phyloP scores from a whole-genome alignment of 73 alveolate genomes.

The Paramecium pentaurelia region DNA sequence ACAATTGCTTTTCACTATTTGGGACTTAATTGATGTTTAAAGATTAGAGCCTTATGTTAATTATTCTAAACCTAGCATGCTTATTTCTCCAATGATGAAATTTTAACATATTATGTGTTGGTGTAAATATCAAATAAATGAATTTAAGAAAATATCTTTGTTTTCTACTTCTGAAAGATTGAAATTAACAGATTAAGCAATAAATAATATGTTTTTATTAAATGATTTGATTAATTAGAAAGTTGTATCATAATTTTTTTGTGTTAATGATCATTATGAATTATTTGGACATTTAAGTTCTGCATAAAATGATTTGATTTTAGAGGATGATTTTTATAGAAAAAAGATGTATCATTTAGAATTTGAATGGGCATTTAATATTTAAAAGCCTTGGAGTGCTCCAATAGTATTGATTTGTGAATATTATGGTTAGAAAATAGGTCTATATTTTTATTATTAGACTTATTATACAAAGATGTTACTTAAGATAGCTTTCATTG shows the following conservation, averaged over 20 bases:
- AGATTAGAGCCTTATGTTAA: background rate
- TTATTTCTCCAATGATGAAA: background rate
- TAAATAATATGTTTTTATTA: background rate
- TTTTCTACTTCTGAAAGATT: conserved; percentile 12
- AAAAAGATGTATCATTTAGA: background rate
- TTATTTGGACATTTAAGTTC: background rate
- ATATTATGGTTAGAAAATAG: conserved; percentile 9
- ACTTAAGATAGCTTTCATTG: background rate
- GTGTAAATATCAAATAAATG: conserved; percentile 1
- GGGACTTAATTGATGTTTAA: background rate
- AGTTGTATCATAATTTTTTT: background rate
- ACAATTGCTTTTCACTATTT: background rate
- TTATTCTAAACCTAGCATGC: background rate
- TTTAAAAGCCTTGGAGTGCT: background rate
- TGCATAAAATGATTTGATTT: background rate
- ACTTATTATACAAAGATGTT: background rate
- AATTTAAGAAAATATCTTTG: background rate
- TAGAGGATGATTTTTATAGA: background rate
- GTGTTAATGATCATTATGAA: conserved; percentile 35
- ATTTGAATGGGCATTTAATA: background rate
- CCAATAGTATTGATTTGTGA: background rate
- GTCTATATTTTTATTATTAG: background rate
- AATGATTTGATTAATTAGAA: background rate
- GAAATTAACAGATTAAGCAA: background rate
- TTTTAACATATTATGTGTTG: background rate